phyloP scores from a whole-genome alignment of 768 basidiomycete species.

The Mycena capillaripes region DNA sequence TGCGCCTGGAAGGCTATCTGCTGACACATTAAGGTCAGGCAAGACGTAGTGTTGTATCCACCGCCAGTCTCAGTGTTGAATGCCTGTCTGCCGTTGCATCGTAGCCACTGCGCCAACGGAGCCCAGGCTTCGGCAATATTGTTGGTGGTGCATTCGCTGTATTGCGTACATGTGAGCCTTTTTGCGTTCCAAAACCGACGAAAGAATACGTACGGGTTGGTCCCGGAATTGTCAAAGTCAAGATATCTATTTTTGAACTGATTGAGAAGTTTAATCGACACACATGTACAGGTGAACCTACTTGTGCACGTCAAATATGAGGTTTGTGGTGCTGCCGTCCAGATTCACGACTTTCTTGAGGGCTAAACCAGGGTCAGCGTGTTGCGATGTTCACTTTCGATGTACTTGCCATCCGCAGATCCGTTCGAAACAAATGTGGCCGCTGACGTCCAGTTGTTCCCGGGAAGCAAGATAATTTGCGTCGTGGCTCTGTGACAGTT shows the following conservation, averaged over 20 bases:
- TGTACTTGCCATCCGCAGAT: conserved; percentile 59
- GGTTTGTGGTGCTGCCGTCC: conserved; percentile 58
- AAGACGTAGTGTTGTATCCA: conserved; percentile 61
- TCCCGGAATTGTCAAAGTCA: conserved; percentile 64
- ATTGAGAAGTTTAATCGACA: too few relatives aligned
- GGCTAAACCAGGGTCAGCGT: conserved; percentile 40
- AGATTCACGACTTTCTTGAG: conserved; percentile 60
- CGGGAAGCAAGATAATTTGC: conserved; percentile 72
- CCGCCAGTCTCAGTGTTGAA: conserved; percentile 75
- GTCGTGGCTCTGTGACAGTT: conserved; percentile 57
- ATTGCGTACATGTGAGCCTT: conserved; percentile 42
- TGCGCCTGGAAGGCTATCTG: conserved; percentile 61
- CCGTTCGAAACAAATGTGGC: conserved; percentile 64
- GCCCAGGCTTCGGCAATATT: conserved; percentile 63
- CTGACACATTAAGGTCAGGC: conserved; percentile 59
- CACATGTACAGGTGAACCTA: too few relatives aligned
- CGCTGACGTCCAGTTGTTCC: conserved; percentile 70
- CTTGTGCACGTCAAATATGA: conserved; percentile 75
- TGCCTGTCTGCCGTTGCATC: conserved; percentile 64
- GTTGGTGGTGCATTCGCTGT: conserved; percentile 64
- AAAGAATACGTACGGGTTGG: conserved; percentile 35
- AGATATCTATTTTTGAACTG: conserved; percentile 54
- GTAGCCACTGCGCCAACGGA: conserved; percentile 64
- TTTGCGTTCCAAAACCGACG: background rate
- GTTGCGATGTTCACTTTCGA: background rate